Evolutionary conservation across 2,329 filamentous ascomycete genomes (phyloP), one percentile per base, ranked within the genome.

Genomic region (Trichophyton mentagrophytes): DNA sequence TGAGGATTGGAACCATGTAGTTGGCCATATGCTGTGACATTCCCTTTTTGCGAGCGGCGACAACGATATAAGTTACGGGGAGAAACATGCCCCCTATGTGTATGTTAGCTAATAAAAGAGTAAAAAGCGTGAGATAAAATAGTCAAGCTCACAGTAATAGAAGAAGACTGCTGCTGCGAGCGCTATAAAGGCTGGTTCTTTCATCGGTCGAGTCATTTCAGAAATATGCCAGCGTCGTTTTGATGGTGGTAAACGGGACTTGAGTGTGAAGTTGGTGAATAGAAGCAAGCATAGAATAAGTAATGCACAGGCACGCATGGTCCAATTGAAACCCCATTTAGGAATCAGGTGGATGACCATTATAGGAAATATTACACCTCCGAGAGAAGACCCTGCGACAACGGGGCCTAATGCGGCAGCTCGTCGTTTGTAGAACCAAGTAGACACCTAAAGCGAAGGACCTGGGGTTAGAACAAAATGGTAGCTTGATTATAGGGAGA

Each of bases 391-490:
- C 2, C 85, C 85, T 3, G 78, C 79, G 1, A 83, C 81, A 1
- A 81, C 80, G 4, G 86, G 67, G 1, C 83, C 83, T 53, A 86
- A 78, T 3, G 82, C 83, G 20, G 87, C 70, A 0, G 78, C 78
- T 60, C 82, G 76, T 63, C 76, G 76, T 44, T 73, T 74, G 62
- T 73, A 73, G 67, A 84, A 84, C 80, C 80, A 83, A 3, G 75
- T 77, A 36, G 74, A 71, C 40, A 71, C 67, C n/a, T 79, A 57
- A 68, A 87, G 87, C 67, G 88, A 87, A 87, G 67, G 88, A 88
- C 11, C 85, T 85, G 2, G 3, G 84, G 81, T 1, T 88, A 61
- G 47, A 55, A 47, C 36, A 15, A 11, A 9, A 49, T 1, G 7
- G 11, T 13, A 3, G 15, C 27, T 30, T 13, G n/a, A 6, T 7